These are phyloP conservation scores for Xylaria nigripes DNA, from an alignment of 495 filamentous ascomycete genomes.

Conservation along the genomic window DNA sequence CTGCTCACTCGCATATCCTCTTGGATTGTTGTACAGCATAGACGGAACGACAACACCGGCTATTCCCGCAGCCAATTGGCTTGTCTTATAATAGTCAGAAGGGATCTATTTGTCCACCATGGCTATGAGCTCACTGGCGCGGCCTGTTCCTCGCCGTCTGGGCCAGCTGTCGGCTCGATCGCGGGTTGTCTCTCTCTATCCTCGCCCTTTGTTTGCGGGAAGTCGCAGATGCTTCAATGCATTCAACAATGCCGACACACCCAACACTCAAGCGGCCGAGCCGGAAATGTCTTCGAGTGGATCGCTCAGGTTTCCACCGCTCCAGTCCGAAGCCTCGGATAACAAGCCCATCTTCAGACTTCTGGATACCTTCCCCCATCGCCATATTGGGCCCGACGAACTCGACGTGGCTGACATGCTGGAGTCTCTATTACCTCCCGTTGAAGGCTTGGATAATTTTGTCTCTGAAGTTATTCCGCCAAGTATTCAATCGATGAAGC, in stretches of 20 bases:
- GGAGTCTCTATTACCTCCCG: slow-evolving; percentile 66
- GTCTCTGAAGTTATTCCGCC: slow-evolving; percentile 77
- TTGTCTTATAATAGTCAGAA: not conserved
- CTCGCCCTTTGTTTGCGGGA: slow-evolving; percentile 8
- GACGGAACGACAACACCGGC: not conserved
- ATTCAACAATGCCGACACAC: slow-evolving; percentile 5
- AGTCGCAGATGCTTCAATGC: slow-evolving; percentile 10
- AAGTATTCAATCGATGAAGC: slow-evolving; percentile 67
- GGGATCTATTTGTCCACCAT: not conserved
- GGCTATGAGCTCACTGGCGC: slow-evolving; percentile 19
- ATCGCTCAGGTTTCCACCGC: slow-evolving; percentile 5
- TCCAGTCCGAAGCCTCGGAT: not conserved
- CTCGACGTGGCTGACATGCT: slow-evolving; percentile 72
- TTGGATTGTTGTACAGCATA: not conserved
- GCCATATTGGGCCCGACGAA: slow-evolving; percentile 90
- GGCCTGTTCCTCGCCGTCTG: slow-evolving; percentile 17
- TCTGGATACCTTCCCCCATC: slow-evolving; percentile 53
- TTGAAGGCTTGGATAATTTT: slow-evolving; percentile 71
- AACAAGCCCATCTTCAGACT: slow-evolving; percentile 9
- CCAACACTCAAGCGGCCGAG: slow-evolving; percentile 6
- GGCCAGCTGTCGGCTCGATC: slow-evolving; percentile 21
- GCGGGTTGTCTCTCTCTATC: slow-evolving; percentile 15
- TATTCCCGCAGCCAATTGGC: not conserved
- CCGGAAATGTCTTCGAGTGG: no score
- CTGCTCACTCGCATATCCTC: not conserved